Base-by-base conservation (phyloP, 306 rosid species). In the Trifolium subterraneum region DNA sequence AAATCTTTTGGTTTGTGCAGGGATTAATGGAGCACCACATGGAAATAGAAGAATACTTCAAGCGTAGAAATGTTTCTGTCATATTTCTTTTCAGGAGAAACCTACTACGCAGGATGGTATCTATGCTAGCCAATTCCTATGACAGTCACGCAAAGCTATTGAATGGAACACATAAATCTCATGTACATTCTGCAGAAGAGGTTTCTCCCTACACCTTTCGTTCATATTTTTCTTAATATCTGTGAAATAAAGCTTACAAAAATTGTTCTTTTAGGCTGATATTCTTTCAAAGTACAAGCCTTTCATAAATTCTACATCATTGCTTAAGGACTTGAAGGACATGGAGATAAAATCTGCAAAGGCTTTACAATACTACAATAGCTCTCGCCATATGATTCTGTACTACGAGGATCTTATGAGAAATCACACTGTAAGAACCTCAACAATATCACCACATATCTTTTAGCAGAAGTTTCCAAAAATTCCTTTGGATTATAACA, bases 151-250 rank as follows among this genome's bases (percentile, higher is more conserved):
- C 98, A 20, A 94, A 91, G 88, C 85, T 89, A 72, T 85, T 94
- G 88, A 91, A 94, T 64, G 98, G 96, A 80, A 90, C 95, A 70
- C 98, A 94, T 74, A 94, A 94, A 81, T 80, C 98, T 55, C 98
- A 91, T 67, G 98, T 94, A 38, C 98, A 91, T 87, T 83, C 97
- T 11, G 79, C 73, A 42, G 84, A 91, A 86, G 98, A 94, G 96
- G 96, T 89, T 11, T 70, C 69, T 82, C 67, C 62, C 64, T 68
- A 75, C 74, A 68, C 56, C 72, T 68, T 58, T 50, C 56, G 44
- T 42, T 36, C 55, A 22, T 18, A 18, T 62, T 16, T 38, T 66
- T 27, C 62, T 20, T 58, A 60, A 60, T 29, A 16, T 60, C 47
- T 44, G 54, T 69, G 51, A 63, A 71, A 54, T 45, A 52, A 55